Base-by-base conservation (phyloP, 192 early-diverging fungal genomes). In the Phycomyces blakesleeanus region DNA sequence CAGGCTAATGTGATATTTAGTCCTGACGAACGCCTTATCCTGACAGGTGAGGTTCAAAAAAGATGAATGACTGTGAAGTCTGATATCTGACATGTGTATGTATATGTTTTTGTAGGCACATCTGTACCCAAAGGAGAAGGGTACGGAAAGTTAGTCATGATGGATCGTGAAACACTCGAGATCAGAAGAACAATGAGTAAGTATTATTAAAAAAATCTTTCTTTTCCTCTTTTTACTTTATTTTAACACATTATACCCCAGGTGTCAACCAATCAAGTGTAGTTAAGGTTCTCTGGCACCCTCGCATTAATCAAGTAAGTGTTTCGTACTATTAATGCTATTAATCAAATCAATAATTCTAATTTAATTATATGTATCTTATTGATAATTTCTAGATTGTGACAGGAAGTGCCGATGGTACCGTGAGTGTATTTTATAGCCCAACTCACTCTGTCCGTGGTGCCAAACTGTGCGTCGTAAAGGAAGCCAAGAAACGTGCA, bases 1-100 rank as follows among this genome's bases (percentile, higher is more conserved):
- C 91, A 93, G 53, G 79, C 84, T 9, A 91, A 92, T 69, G 75
- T 91, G 18, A 87, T 92, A 16, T 94, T 93, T 55, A 91, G 89
- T 21, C 94, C 96, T 1, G 83, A 89, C 51, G 92, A 92, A 24
- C 76, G 81, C 9, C 71, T 85, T 18, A 83, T 98, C 20, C 74
- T 98, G 1, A 92, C 86, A 10, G 94, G 93, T 59, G 65, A 41
- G 18, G 54, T 18, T 18, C n/a, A 42, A 15, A 22, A 40, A 25
- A 0, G 25, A 27, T 51, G 3, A 5, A 5, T n/a, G 22, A 44
- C 8, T 38, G 26, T 1, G 11, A n/a, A n/a, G n/a, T n/a, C n/a
- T n/a, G n/a, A n/a, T n/a, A n/a, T n/a, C n/a, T n/a, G n/a, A n/a
- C n/a, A n/a, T n/a, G n/a, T n/a, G n/a, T n/a, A n/a, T n/a, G n/a